Percentiles rank a stretch among this genome's conserved stretches.
These are phyloP conservation scores for Mycena citricolor DNA, from an alignment of 1,284 basidiomycete genomes.

Conservation along the genomic window DNA sequence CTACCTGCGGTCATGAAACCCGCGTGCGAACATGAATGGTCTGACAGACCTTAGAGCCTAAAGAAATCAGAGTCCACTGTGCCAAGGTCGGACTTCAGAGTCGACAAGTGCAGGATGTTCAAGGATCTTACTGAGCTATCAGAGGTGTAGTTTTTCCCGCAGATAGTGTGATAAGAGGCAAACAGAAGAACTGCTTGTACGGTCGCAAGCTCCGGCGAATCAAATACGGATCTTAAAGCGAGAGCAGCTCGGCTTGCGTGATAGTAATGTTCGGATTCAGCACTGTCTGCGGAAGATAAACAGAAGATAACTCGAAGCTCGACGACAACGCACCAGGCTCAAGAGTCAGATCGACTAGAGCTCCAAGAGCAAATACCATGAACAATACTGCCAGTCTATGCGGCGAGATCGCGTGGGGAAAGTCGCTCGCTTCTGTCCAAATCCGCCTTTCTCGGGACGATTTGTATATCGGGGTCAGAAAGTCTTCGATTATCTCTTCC, in stretches of 20 bases:
- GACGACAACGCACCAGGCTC: constrained; percentile 43
- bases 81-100: constrained; percentile 5
- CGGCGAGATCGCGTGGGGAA: constrained; percentile 38
- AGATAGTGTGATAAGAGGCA: constrained; percentile 54
- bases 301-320: too few species aligned
- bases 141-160: constrained; percentile 50
- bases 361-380: constrained; percentile 58
- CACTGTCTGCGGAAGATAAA: constrained; percentile 43
- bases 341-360: constrained; percentile 62
- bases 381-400: constrained; percentile 59
- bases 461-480: constrained; percentile 59
- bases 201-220: constrained; percentile 60
- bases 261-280: constrained; percentile 61
- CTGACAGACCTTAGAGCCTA: constrained; percentile 42
- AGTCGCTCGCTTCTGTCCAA: constrained; percentile 27
- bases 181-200: constrained; percentile 59
- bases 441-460: constrained; percentile 42
- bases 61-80: constrained; percentile 48
- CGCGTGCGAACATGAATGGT: constrained; percentile 31
- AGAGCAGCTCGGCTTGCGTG: constrained; percentile 56
- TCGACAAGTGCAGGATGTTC: neutral
- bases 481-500: constrained; percentile 66
- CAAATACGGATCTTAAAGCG: constrained; percentile 59
- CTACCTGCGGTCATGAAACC: constrained; percentile 45
- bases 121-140: constrained; percentile 41